Evolutionary conservation across 1,284 basidiomycete species (phyloP).

Genomic region (Serendipita sp.): DNA sequence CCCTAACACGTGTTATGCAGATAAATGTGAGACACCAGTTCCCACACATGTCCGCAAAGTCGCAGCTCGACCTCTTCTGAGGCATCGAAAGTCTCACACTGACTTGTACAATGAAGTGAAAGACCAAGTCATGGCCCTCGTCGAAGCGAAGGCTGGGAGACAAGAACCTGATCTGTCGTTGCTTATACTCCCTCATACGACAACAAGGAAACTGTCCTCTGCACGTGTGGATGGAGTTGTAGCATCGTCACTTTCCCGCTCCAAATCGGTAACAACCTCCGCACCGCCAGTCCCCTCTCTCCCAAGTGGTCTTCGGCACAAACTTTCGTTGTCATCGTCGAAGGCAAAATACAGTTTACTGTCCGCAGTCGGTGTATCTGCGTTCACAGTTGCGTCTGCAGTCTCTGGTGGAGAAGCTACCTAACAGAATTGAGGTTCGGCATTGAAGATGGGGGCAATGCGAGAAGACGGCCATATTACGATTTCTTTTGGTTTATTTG

Average conservation of each 20-base stretch:
- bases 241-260: neutral
- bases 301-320: neutral
- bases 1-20: neutral
- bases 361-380: too few species aligned
- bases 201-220: neutral
- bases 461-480: too few species aligned
- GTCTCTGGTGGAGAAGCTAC: too few species aligned
- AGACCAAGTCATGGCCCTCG: neutral
- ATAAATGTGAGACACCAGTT: neutral
- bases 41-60: neutral
- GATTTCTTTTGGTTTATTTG: too few species aligned
- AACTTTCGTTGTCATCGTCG: neutral
- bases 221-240: neutral
- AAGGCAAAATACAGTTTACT: neutral
- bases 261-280: neutral
- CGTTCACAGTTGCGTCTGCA: too few species aligned
- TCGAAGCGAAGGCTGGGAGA: neutral
- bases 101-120: neutral
- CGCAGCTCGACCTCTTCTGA: neutral
- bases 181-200: neutral
- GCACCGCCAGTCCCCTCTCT: neutral
- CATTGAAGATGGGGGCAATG: too few species aligned
- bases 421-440: too few species aligned
- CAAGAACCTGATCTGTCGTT: neutral
- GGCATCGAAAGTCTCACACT: neutral